These are phyloP conservation scores for Coemansia sp. DNA, from an alignment of 192 early-diverging fungal genomes.

Conservation along the genomic window DNA sequence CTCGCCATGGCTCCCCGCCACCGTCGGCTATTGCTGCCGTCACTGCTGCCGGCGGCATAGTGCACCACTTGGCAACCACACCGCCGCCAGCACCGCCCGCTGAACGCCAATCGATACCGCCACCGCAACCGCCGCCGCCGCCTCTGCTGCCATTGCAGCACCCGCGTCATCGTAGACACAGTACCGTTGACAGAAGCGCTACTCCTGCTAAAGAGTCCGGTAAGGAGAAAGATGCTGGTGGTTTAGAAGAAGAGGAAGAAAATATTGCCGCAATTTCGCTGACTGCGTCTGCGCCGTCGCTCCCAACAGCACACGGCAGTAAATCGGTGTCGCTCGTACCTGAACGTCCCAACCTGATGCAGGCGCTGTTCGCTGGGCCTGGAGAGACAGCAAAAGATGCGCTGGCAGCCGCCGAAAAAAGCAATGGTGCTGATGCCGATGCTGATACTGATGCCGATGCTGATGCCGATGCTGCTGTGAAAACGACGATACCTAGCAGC, in stretches of 20 bases:
- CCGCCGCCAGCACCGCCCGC: neutral
- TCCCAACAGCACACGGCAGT: neutral
- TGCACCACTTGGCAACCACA: neutral
- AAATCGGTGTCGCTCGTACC: neutral
- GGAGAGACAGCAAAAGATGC: neutral
- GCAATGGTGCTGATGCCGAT: neutral
- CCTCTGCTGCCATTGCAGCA: neutral
- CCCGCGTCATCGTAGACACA: neutral
- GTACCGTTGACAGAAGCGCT: neutral
- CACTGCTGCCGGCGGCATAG: neutral
- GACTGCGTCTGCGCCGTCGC: conserved; percentile 1
- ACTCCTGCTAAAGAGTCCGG: neutral
- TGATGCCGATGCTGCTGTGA: too few relatives aligned
- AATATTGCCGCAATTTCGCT: neutral
- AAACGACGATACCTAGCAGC: too few relatives aligned
- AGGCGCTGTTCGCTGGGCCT: neutral
- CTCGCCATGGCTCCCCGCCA: neutral
- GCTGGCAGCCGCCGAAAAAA: neutral
- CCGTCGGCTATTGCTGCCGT: neutral
- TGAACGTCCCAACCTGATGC: neutral
- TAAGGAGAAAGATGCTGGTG: neutral
- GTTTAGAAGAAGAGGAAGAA: neutral
- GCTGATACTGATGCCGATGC: too few relatives aligned
- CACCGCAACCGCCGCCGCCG: neutral
- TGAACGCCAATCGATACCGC: neutral